phyloP scores from a whole-genome alignment of 1,284 basidiomycete genomes.

The Irpex lacteus region DNA sequence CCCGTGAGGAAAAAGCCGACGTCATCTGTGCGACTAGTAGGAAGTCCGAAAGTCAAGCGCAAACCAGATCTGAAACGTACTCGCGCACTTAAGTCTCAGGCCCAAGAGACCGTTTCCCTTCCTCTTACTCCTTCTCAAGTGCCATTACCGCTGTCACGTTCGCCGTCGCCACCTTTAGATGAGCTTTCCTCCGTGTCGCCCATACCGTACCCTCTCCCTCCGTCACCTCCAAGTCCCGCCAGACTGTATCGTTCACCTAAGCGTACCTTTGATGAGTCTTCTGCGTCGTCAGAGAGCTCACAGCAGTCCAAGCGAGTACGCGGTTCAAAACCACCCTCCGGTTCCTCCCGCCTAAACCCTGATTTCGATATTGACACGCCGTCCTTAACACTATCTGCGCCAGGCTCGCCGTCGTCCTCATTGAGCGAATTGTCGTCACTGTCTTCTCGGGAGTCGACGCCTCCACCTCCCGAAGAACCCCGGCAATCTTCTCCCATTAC shows the following conservation, averaged over 20 bases:
- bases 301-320: conserved; percentile 44
- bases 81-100: conserved; percentile 13
- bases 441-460: conserved; percentile 35
- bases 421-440: conserved; percentile 40
- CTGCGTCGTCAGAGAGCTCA: conserved; percentile 40
- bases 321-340: conserved; percentile 18
- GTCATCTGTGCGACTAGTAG: conserved; percentile 25
- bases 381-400: conserved; percentile 40
- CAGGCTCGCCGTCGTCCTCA: conserved; percentile 33
- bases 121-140: conserved; percentile 33
- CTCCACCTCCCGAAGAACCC: conserved; percentile 30
- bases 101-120: conserved; percentile 10
- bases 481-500: conserved; percentile 43
- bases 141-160: conserved; percentile 39
- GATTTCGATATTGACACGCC: conserved; percentile 40
- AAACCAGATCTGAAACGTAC: conserved; percentile 18
- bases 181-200: conserved; percentile 6
- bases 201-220: conserved; percentile 20
- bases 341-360: conserved; percentile 3
- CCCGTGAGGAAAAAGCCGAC: conserved; percentile 24
- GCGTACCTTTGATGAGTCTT: conserved; percentile 65
- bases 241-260: conserved; percentile 54
- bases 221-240: conserved; percentile 23
- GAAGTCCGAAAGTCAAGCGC: conserved; percentile 6
- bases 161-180: conserved; percentile 37